Conservation (phyloP, 169 alveolate species). For the Eimeria mitis region DNA sequence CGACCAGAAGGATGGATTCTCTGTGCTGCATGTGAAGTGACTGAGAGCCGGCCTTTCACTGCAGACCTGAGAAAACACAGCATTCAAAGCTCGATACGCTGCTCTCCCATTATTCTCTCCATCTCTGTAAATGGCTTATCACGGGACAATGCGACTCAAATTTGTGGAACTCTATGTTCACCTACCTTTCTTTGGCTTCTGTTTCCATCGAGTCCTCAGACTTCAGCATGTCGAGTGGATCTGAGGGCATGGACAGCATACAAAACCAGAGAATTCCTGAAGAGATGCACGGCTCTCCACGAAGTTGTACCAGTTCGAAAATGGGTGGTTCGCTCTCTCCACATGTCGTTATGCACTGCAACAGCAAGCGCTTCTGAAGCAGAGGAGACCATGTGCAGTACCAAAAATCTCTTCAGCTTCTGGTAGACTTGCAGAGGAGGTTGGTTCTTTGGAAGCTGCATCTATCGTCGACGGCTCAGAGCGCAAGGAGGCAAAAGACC, state of each 20-base stretch:
- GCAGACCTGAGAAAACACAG: not conserved
- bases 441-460: slow-evolving; percentile 50
- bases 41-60: not conserved
- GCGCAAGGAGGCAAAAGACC: slow-evolving; percentile 25
- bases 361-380: not conserved
- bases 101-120: not conserved
- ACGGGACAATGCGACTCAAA: not conserved
- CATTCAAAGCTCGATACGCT: not conserved
- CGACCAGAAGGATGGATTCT: not conserved
- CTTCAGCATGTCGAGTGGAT: slow-evolving; percentile 51
- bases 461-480: slow-evolving; percentile 62
- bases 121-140: not conserved
- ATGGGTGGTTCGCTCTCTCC: not conserved
- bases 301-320: too few relatives aligned
- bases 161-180: not conserved
- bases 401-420: slow-evolving; percentile 73
- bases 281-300: not conserved
- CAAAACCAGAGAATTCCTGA: not conserved
- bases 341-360: not conserved
- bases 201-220: slow-evolving; percentile 6
- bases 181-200: slow-evolving; percentile 9
- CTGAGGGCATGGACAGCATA: slow-evolving; percentile 31
- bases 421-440: slow-evolving; percentile 56
- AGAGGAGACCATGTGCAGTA: not conserved
- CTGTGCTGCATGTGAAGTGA: slow-evolving; percentile 1